Evolutionary conservation across 2,329 filamentous ascomycete species (phyloP), one percentile per base, ranked within the genome.

Genomic region (Colletotrichum brevisporum): DNA sequence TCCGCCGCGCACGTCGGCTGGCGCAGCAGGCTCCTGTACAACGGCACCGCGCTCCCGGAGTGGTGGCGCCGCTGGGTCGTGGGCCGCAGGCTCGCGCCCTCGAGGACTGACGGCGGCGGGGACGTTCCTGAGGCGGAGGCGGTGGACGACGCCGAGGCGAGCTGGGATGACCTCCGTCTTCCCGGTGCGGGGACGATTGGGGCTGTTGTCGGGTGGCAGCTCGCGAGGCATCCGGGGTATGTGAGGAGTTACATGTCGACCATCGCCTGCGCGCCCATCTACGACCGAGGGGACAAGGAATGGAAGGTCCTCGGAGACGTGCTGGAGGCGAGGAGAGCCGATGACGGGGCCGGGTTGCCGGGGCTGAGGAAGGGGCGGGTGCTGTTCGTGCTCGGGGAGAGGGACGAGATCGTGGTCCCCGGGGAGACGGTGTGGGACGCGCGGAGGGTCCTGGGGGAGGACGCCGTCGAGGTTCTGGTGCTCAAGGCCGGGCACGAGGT

Each of bases 401-500:
- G 84, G 52, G 93, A 96, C 78, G 82, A 86, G 0, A 88, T 95
- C 24, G 88, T 94, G 50, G 79, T 90, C n/a, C 84, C 84, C 63
- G 84, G 89, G 8, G 91, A 94, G 79, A 79, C 90, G 26, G 79
- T 87, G 1, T 84, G 88, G 52, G 92, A 94, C 78, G 88, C 87
- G 2, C 83, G 79, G 10, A 80, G 80, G 12, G 85, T 86, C 15
- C 77, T 94, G 24, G 89, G 90, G 3, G 79, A 82, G 26, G 88
- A 91, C 6, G 83, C 77, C 64, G 84, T 91, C 4, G 83, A 87
- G 65, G 84, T 90, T 57, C 81, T 84, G 50, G 79, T 87, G 26
- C 74, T 93, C 16, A 83, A 88, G 26, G 90, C 88, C 5, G 92
- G 91, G 0, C 92, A 94, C 76, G 92, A 94, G 74, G 82, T 94